Evolutionary conservation across 768 basidiomycete species (phyloP).

Genomic region (Tylopilus rubrobrunneus): DNA sequence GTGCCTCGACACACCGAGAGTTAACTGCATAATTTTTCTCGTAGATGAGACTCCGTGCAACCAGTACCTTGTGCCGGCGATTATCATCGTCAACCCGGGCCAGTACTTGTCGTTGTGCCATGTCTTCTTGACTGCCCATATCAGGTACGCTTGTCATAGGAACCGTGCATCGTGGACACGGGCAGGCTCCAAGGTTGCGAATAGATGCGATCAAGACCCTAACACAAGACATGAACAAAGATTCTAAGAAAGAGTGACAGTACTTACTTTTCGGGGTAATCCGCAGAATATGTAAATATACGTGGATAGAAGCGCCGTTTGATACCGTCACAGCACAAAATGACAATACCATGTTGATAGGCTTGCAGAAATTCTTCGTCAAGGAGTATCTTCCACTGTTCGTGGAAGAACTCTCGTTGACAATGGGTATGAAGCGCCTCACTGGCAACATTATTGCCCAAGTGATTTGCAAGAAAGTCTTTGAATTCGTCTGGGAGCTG

Average conservation of each 20-base stretch:
- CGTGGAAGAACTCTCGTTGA: neutral
- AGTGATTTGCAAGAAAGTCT: neutral
- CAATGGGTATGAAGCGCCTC: neutral
- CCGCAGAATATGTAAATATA: neutral
- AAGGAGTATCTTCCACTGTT: too few species aligned
- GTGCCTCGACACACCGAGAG: too few species aligned
- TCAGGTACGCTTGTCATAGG: too few species aligned
- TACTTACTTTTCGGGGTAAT: neutral
- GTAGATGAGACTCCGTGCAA: too few species aligned
- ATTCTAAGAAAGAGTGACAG: neutral
- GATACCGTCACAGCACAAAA: neutral
- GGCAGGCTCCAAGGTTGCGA: neutral
- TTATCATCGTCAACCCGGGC: too few species aligned
- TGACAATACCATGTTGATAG: neutral
- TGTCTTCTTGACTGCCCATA: too few species aligned
- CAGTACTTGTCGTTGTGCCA: neutral
- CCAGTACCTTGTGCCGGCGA: too few species aligned
- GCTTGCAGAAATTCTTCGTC: neutral
- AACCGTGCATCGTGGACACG: neutral
- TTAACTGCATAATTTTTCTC: too few species aligned
- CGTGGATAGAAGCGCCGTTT: neutral
- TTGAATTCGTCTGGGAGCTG: neutral
- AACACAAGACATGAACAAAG: neutral
- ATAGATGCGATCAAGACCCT: too few species aligned
- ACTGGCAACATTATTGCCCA: neutral